Evolutionary conservation across 1,139 yeast genomes (phyloP), one percentile per base, ranked within the genome.

Genomic region (Pichia sp.): DNA sequence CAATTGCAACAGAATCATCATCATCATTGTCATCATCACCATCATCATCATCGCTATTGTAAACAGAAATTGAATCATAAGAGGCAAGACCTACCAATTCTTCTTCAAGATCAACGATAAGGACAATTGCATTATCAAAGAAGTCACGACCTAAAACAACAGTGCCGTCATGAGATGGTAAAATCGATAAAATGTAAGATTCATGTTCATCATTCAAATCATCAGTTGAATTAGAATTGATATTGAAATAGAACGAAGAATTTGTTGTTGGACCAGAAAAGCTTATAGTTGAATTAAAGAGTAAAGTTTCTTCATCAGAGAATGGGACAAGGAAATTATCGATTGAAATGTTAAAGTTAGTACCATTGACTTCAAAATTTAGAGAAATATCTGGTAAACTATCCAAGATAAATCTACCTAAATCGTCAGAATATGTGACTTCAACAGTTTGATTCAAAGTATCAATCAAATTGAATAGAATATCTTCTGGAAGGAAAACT

Each of bases 61-160:
- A 8, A 8, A 8, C 24, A 22, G 24, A 22, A 22, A 22, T 22
- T 22, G 24, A 22, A 10, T 8, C 7, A 22, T 7, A 8, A 22
- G 24, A 10, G 15, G 91, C 95, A 42, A 86, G 48, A 2, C 83
- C 76, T 19, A 85, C 68, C 53, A 77, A 74, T 40, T 64, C 62
- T 48, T 71, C 74, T 28, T 82, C 88, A 49, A 84, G 63, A 58
- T 85, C 89, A 56, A 72, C 84, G 34, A 84, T 91, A n/a, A 34
- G 20, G 31, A 77, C 72, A 55, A 84, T 84, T 5, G 84, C 84
- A 37, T 74, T 67, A 46, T 84, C 68, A 52, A 85, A 64, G 62
- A 84, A 77, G 26, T 76, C 71, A 58, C 82, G 91, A 37, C 95
- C 95, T 15, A 84, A 56, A 10, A 34, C 35, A 24, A 44, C 39